Evolutionary conservation across 2,329 filamentous ascomycete genomes (phyloP), one percentile per base, ranked within the genome.

Genomic region (Cytospora chrysosperma): DNA sequence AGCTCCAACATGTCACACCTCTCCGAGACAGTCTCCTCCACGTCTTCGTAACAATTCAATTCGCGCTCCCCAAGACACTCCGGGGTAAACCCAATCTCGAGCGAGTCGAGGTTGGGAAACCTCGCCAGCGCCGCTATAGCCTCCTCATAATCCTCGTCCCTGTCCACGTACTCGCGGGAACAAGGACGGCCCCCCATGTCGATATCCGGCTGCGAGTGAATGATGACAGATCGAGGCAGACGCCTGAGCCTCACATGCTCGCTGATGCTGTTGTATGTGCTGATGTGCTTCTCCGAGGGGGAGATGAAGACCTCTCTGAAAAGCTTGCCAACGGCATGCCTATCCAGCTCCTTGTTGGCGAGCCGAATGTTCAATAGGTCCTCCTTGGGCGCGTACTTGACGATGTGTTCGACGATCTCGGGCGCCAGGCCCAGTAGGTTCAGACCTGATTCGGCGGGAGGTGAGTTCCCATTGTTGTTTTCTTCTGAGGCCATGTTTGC

Each of bases 31-130:
- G 30, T 21, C 51, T 57, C 62, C 12, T 7, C 26, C n/a, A 51
- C 56, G 8, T 56, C 51, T 21, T 56, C 56, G 6, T 21, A 53
- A 47, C 54, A 53, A 7, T 4, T 26, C 7, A 3, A 26, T 17
- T 52, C n/a, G 8, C 53, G 32, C 0, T 32, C 32, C n/a, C 56
- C 61, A 19, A 51, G 2, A 49, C 61, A 63, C 8, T 52, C 24
- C 9, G 54, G 17, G 2, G 47, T 53, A 26, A 56, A 64, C 27
- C 27, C 13, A 15, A 64, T 57, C 21, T 54, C 53, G 17, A 64
- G 13, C 1, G 62, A 64, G n/a, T 37, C 53, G 19, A 64, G 12
- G 52, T 61, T 64, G 34, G 62, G 62, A 2, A 61, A 51, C 21
- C 12, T 64, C 8, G 28, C 50, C 15, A 64, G 34, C 19, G 32